Base-by-base conservation (phyloP, 768 basidiomycete genomes). In the Podaxis sp. region DNA sequence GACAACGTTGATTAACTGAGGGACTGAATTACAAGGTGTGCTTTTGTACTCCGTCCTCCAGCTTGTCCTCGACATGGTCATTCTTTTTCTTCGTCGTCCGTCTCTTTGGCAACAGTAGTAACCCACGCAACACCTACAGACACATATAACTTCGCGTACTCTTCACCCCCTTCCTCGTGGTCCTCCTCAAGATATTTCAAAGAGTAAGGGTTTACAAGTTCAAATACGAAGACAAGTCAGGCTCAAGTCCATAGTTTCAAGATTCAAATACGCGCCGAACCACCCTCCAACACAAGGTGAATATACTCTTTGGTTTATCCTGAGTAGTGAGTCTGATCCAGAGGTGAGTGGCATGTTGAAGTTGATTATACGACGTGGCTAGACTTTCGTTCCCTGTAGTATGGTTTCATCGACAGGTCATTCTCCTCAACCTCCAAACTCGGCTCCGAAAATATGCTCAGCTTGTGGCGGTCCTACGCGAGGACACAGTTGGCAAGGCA, bases 31-130 rank as follows among this genome's bases (percentile, higher is more conserved):
- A 58, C 47, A 58, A 58, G 57, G 57, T 35, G 18, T 18, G 16
- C 21, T 23, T 23, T 58, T 58, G 57, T 58, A 58, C 47, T 55
- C 54, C 54, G 42, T 23, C 54, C 36, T 13, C 27, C 25, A 42
- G 42, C 54, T 50, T 57, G 46, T 50, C 57, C 57, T 58, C 57
- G 48, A 58, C 57, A 58, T 58, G 57, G 46, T 50, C 32, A 58
- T 48, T 40, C 57, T 58, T 37, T 37, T 58, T 27, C 46, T 37
- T 50, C 48, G 35, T 38, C 35, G 57, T 50, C 18, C 11, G 35
- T 50, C 35, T 23, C 47, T 58, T 36, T 58, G 47, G 47, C 57
- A 50, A 58, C 57, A 6, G 54, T 50, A 50, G 21, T 36, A 38
- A 38, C 37, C 25, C 18, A 21, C 11, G 25, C 48, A 23, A 40